Percentiles rank a stretch among this genome's conserved stretches.
Conservation (phyloP, 2,329 filamentous ascomycete species). For the Penicillium frequentans region DNA sequence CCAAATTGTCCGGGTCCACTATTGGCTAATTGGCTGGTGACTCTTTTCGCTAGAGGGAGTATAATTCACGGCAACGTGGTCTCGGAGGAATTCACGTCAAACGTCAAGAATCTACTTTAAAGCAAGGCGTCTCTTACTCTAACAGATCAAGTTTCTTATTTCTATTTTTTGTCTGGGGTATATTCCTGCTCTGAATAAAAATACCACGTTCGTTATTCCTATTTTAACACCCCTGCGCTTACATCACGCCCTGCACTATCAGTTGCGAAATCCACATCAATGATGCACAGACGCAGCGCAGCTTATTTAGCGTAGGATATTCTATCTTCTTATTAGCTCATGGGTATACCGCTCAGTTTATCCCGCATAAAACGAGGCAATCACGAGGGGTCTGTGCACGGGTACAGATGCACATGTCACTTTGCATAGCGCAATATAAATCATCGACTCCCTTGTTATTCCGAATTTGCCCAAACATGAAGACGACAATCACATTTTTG, state of each 20-base stretch:
- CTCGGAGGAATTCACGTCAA: not conserved
- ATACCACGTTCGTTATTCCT: not conserved
- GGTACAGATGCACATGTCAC: not conserved
- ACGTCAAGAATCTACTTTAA: not conserved
- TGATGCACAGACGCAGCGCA: not conserved
- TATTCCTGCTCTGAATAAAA: not conserved
- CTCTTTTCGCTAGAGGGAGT: not conserved
- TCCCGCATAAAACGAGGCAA: not conserved
- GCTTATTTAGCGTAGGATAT: not conserved
- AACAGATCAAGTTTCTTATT: not conserved
- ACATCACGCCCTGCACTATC: not conserved
- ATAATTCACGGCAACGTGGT: not conserved
- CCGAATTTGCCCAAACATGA: no score
- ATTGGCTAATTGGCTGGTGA: slow-evolving; percentile 7
- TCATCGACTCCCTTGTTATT: no score
- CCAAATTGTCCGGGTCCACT: slow-evolving; percentile 17
- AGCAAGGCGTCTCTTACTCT: no score
- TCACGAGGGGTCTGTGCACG: not conserved
- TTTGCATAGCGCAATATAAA: not conserved
- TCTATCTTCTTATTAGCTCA: not conserved
- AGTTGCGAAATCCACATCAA: not conserved
- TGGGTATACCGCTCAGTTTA: not conserved
- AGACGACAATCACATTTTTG: not conserved
- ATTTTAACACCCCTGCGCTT: not conserved
- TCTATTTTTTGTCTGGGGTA: not conserved